A percentile compares a stretch with the other conserved stretches of the same genome.
phyloP scores from a whole-genome alignment of 306 rosid genomes.

The barrel medic (Medicago truncatula) region MtrunA17r5.0-ANR NC_053045.1:32546001-32546500 shows the following conservation, averaged over 20 bases:
- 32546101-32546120: not conserved
- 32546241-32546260: not conserved
- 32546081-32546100: not conserved
- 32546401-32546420: too few species aligned
- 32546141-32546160: not conserved
- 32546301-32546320: not conserved
- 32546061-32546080: constrained; percentile 29
- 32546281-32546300: too few species aligned
- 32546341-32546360: too few species aligned
- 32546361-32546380: too few species aligned
- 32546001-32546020: constrained; percentile 61
- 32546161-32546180: not conserved
- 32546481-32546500: too few species aligned
- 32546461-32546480: too few species aligned
- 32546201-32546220: not conserved
- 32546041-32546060: constrained; percentile 55
- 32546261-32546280: not conserved
- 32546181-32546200: not conserved
- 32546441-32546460: too few species aligned
- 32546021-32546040: constrained; percentile 57
- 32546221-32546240: not conserved
- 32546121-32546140: too few species aligned
- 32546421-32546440: too few species aligned
- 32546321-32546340: too few species aligned
- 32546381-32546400: too few species aligned